Evolutionary conservation across 441 rosid genomes (phyloP).

Genomic region (Gossypium aridum): DNA sequence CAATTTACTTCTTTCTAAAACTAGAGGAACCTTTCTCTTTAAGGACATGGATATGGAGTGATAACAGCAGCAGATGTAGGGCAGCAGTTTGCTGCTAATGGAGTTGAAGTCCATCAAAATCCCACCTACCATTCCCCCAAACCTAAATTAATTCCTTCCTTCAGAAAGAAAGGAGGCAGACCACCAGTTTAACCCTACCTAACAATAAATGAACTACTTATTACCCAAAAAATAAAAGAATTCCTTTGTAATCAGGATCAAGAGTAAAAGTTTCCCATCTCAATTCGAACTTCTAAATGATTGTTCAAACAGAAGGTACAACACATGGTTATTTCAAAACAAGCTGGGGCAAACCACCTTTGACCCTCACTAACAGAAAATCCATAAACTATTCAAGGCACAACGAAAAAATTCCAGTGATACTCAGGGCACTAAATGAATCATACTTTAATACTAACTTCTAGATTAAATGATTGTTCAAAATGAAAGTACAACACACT

Average conservation of each 20-base stretch:
- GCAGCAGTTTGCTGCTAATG: background rate
- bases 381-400: background rate
- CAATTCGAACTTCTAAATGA: background rate
- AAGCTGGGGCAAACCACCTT: constrained; percentile 7
- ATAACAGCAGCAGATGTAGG: background rate
- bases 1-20: constrained; percentile 2
- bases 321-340: background rate
- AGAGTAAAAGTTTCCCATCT: background rate
- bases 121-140: background rate
- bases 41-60: background rate
- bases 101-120: background rate
- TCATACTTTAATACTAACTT: background rate
- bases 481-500: background rate
- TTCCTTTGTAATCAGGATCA: background rate
- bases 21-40: background rate
- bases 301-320: background rate
- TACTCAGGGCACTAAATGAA: background rate
- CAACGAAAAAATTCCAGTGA: background rate
- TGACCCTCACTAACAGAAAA: background rate
- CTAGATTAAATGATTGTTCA: background rate
- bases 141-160: background rate
- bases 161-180: background rate
- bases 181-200: background rate
- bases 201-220: background rate
- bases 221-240: background rate